Evolutionary conservation across 1,284 basidiomycete species (phyloP).

Genomic region (Sutorius eximius): DNA sequence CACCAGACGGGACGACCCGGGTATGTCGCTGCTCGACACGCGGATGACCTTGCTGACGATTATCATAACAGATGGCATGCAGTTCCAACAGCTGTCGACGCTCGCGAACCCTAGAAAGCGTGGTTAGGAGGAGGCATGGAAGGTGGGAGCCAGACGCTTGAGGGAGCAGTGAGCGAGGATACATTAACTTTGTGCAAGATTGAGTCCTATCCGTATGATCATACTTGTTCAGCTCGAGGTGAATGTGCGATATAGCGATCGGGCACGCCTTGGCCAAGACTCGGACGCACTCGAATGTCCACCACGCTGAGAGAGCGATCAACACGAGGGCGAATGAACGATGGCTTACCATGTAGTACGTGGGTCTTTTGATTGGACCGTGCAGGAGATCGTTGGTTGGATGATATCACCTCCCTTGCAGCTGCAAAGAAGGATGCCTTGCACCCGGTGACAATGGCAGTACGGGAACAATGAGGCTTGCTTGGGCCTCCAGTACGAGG

Average conservation of each 20-base stretch:
- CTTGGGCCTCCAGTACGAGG: background rate
- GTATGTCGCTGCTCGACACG: slow-evolving; percentile 1
- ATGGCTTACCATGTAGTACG: background rate
- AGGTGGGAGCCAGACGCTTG: too few species aligned
- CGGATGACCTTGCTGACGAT: background rate
- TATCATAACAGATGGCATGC: background rate
- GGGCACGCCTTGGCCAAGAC: background rate
- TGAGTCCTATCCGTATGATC: too few species aligned
- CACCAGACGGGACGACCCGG: background rate
- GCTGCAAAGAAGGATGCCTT: background rate
- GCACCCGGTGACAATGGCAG: background rate
- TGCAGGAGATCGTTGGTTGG: background rate
- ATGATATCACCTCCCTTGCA: background rate
- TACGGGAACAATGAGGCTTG: slow-evolving; percentile 4
- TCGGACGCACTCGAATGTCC: too few species aligned
- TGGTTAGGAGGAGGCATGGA: background rate
- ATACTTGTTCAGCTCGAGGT: background rate
- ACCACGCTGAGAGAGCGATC: too few species aligned
- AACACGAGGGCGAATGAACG: background rate
- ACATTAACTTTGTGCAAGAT: background rate
- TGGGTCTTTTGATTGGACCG: background rate
- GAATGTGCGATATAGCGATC: background rate
- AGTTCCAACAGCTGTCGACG: background rate
- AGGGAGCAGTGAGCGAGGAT: background rate
- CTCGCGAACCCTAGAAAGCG: background rate